phyloP scores from a whole-genome alignment of 1,284 basidiomycete species.

The Volvariella surrecta region DNA sequence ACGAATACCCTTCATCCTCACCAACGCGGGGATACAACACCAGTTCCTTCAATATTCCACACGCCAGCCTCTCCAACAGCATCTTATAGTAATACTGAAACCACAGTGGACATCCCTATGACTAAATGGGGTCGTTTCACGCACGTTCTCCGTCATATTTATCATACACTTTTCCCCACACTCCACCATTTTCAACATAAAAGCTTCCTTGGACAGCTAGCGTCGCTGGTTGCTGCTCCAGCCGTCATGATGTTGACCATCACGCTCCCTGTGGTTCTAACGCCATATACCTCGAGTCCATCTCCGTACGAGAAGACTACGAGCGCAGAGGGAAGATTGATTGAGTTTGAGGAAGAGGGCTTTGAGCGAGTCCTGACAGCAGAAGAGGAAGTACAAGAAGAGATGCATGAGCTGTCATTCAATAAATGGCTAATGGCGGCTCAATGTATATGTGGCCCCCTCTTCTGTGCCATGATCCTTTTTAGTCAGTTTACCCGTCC shows the following conservation, averaged over 20 bases:
- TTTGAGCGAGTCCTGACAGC: slow-evolving; percentile 53
- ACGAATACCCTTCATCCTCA: slow-evolving; percentile 4
- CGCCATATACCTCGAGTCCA: slow-evolving; percentile 36
- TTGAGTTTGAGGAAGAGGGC: slow-evolving; percentile 68
- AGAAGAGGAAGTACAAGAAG: slow-evolving; percentile 57
- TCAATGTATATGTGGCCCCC: slow-evolving; percentile 74
- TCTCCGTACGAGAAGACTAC: slow-evolving; percentile 37
- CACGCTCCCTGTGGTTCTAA: slow-evolving; percentile 85
- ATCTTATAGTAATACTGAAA: slow-evolving; percentile 24
- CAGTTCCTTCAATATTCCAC: slow-evolving; percentile 44
- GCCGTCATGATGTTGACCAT: slow-evolving; percentile 82
- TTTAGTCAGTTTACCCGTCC: slow-evolving; percentile 47
- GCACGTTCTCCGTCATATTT: slow-evolving; percentile 31
- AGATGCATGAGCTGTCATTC: slow-evolving; percentile 56
- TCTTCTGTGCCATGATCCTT: slow-evolving; percentile 68
- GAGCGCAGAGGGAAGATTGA: slow-evolving; percentile 32
- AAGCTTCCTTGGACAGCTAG: slow-evolving; percentile 63
- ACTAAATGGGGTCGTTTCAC: slow-evolving; percentile 33
- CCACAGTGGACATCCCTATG: slow-evolving; percentile 32
- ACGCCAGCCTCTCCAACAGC: slow-evolving; percentile 46
- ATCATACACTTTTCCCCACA: slow-evolving; percentile 79
- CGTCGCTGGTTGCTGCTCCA: slow-evolving; percentile 78
- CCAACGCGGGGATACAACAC: slow-evolving; percentile 9
- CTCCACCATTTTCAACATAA: slow-evolving; percentile 72
- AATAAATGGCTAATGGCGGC: slow-evolving; percentile 77